phyloP scores from a whole-genome alignment of 2,329 filamentous ascomycete species.

The Ophiosphaerella korrae region DNA sequence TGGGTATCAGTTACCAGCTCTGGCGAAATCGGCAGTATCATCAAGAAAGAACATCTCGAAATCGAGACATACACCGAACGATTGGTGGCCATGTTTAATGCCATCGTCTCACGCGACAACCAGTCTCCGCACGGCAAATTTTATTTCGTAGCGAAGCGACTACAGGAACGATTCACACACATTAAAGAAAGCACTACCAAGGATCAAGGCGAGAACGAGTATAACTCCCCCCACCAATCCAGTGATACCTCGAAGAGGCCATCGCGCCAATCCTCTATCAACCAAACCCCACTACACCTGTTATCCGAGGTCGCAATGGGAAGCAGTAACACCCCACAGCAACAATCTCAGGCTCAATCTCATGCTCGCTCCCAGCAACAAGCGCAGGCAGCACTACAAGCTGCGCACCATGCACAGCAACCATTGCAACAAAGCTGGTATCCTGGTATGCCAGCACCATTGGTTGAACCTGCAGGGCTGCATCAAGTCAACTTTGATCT shows the following conservation, averaged over 20 bases:
- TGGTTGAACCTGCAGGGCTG: slow-evolving; percentile 34
- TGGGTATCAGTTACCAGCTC: slow-evolving; percentile 60
- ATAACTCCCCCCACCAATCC: slow-evolving; percentile 23
- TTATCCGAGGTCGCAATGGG: slow-evolving; percentile 49
- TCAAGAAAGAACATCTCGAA: slow-evolving; percentile 54
- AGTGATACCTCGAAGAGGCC: slow-evolving; percentile 20
- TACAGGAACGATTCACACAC: slow-evolving; percentile 52
- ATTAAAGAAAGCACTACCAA: slow-evolving; percentile 50
- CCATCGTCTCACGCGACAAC: slow-evolving; percentile 48
- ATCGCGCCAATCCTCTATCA: slow-evolving; percentile 34
- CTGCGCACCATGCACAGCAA: slow-evolving; percentile 26
- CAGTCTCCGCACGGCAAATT: slow-evolving; percentile 55
- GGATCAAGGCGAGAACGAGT: slow-evolving; percentile 31
- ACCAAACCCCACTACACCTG: slow-evolving; percentile 46
- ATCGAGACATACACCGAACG: slow-evolving; percentile 55
- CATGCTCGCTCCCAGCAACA: slow-evolving; percentile 27
- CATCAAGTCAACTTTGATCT: slow-evolving; percentile 36
- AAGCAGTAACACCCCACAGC: slow-evolving; percentile 29
- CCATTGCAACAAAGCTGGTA: slow-evolving; percentile 37
- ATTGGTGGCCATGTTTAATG: slow-evolving; percentile 53
- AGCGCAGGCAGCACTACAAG: slow-evolving; percentile 30
- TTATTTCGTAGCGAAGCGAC: slow-evolving; percentile 51
- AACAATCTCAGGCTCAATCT: slow-evolving; percentile 16
- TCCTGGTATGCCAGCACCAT: slow-evolving; percentile 23
- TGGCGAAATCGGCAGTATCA: slow-evolving; percentile 56